Base-by-base conservation (phyloP, 495 filamentous ascomycete genomes). In the Penicillium steckii region DNA sequence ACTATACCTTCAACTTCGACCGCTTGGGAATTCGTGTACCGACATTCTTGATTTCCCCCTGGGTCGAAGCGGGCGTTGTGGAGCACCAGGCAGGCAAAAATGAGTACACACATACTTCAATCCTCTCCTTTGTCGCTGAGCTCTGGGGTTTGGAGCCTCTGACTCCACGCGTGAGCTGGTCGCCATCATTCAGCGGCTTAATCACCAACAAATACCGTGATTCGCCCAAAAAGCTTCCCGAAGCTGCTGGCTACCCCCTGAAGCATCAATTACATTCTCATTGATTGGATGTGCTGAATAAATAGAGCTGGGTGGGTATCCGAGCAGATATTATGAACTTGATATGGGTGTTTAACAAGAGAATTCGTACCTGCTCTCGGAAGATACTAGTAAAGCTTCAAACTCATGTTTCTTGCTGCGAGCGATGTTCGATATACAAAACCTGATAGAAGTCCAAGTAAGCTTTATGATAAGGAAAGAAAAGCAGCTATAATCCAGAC, bases 1-100 rank as follows among this genome's bases (percentile, higher is more conserved):
- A 64, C 13, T 70, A 69, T 46, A 78, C 75, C 1, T 78, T 78
- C 60, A 56, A 68, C 43, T 81, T 79, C 50, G 71, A 75, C 59
- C 70, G 78, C 33, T 64, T 79, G 13, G 77, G 78, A 13, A 59
- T 75, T 19, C 72, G 78, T 8, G 70, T 80, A 13, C 78, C 78
- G 0, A 77, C 77, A 0, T 53, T 79, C 4, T 58, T 81, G 19
- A 78, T 79, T 44, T 80, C 77, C 3, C 77, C 76, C 1, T 79
- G 74, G 71, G 72, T 78, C 0, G 58, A 51, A n/a, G 73, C 73
- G 52, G 76, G 75, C 0, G 13, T 61, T 4, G 65, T 80, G 2
- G 71, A 78, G 65, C 60, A 77, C 30, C 54, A 66, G 21, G 61
- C 68, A 2, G 53, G 64, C 35, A 35, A 44, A 1, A 68, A 66